phyloP scores from a whole-genome alignment of 73 alveolate genomes.

The Paramecium primaurelia region DNA sequence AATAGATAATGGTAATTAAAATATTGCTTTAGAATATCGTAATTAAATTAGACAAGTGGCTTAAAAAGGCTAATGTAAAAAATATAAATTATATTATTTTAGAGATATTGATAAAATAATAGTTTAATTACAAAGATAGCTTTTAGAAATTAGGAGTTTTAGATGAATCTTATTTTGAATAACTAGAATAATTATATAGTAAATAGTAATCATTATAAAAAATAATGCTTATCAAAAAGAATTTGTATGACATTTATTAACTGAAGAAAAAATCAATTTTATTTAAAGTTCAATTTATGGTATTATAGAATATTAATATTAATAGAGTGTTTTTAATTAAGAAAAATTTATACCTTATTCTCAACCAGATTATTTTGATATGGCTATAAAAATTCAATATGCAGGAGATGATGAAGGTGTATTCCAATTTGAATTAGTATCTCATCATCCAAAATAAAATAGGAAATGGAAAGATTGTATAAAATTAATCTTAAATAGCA shows the following conservation, averaged over 20 bases:
- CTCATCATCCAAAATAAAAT: neutral
- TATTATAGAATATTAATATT: neutral
- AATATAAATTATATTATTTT: neutral
- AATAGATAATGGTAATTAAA: neutral
- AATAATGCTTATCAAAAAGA: neutral
- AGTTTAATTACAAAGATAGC: neutral
- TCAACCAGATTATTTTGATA: slow-evolving; percentile 5
- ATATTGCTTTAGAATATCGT: neutral
- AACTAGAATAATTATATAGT: neutral
- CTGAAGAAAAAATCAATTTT: neutral
- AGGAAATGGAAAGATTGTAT: neutral
- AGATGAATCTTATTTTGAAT: neutral
- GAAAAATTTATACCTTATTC: neutral
- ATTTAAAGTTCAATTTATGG: neutral
- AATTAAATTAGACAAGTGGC: neutral
- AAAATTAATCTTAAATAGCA: neutral
- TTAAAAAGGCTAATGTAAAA: neutral
- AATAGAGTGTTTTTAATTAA: neutral
- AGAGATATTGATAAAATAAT: neutral
- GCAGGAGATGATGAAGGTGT: neutral
- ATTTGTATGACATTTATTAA: neutral
- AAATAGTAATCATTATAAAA: neutral
- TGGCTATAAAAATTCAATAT: neutral
- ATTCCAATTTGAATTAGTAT: neutral
- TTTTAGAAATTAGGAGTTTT: neutral